Evolutionary conservation across 2,329 filamentous ascomycete genomes (phyloP).

Genomic region (Teratosphaeria viscida): DNA sequence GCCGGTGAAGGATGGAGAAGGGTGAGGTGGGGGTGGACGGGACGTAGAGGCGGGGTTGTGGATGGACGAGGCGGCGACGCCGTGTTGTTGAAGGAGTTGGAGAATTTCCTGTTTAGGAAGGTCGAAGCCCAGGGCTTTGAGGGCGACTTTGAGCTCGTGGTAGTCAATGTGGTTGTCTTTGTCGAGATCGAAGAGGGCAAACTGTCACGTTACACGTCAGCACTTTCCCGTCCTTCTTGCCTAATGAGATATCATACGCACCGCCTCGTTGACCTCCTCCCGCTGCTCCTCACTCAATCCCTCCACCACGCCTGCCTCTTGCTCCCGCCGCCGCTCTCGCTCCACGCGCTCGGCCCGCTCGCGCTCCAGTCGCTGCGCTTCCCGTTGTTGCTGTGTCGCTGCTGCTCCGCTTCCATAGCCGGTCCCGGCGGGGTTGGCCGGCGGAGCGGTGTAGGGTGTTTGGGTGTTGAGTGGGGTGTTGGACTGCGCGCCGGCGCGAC

Average conservation of each 20-base stretch:
- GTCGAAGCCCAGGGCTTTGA: slow-evolving; percentile 91
- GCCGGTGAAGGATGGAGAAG: slow-evolving; percentile 25
- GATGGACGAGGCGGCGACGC: slow-evolving; percentile 43
- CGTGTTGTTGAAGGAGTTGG: slow-evolving; percentile 68
- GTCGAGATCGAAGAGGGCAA: slow-evolving; percentile 92
- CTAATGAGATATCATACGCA: slow-evolving; percentile 38
- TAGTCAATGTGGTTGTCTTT: slow-evolving; percentile 92
- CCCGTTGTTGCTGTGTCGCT: slow-evolving; percentile 29
- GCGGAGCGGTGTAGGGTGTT: slow-evolving; percentile 26
- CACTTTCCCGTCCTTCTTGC: slow-evolving; percentile 9
- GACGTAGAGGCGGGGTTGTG: slow-evolving; percentile 4
- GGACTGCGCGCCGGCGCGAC: slow-evolving; percentile 24
- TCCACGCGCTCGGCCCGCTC: slow-evolving; percentile 33
- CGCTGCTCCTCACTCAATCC: slow-evolving; percentile 75
- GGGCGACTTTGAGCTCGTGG: slow-evolving; percentile 93
- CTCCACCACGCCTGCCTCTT: slow-evolving; percentile 39
- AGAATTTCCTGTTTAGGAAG: slow-evolving; percentile 78
- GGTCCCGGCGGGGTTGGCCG: slow-evolving; percentile 11
- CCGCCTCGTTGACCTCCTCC: slow-evolving; percentile 88
- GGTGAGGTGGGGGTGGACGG: slow-evolving; percentile 1
- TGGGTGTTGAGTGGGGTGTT: slow-evolving; percentile 20
- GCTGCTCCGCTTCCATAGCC: background rate
- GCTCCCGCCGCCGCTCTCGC: slow-evolving; percentile 11
- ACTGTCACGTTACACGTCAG: slow-evolving; percentile 41
- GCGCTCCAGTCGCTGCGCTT: slow-evolving; percentile 33